phyloP scores from a whole-genome alignment of 768 basidiomycete species.

The Porphyrellus cyaneotinctus region DNA sequence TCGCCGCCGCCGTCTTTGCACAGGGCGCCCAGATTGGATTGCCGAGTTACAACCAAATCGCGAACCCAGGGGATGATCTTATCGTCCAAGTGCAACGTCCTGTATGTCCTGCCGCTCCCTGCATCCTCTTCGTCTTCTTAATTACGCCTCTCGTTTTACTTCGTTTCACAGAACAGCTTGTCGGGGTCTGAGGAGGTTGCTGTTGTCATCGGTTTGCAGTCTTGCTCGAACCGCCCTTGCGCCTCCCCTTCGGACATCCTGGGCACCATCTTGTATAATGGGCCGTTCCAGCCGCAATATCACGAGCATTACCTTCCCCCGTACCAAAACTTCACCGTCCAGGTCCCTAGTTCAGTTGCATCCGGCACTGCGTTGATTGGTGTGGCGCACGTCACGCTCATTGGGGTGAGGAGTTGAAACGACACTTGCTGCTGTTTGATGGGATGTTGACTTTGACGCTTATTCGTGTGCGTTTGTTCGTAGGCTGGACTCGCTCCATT shows the following conservation, averaged over 20 bases:
- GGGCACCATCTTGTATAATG: conserved; percentile 46
- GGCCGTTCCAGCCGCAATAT: conserved; percentile 37
- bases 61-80: conserved; percentile 37
- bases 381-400: conserved; percentile 36
- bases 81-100: conserved; percentile 46
- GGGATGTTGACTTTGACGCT: background rate
- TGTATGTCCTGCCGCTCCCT: conserved; percentile 29
- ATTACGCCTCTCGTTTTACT: background rate
- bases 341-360: conserved; percentile 30
- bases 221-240: conserved; percentile 33
- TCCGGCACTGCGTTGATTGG: conserved; percentile 35
- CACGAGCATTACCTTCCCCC: conserved; percentile 31
- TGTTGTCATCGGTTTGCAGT: conserved; percentile 41
- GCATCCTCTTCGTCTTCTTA: background rate
- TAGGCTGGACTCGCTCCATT: conserved; percentile 34
- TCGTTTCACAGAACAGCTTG: conserved; percentile 30
- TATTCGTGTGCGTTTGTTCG: background rate
- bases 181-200: conserved; percentile 42
- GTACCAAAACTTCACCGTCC: conserved; percentile 44
- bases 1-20: conserved; percentile 36
- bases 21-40: conserved; percentile 40
- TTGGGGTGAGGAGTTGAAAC: conserved; percentile 39
- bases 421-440: background rate
- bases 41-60: conserved; percentile 29
- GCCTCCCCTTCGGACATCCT: conserved; percentile 27